Conservation (phyloP, 2,329 filamentous ascomycete species). For the Coniochaeta prunicola region DNA sequence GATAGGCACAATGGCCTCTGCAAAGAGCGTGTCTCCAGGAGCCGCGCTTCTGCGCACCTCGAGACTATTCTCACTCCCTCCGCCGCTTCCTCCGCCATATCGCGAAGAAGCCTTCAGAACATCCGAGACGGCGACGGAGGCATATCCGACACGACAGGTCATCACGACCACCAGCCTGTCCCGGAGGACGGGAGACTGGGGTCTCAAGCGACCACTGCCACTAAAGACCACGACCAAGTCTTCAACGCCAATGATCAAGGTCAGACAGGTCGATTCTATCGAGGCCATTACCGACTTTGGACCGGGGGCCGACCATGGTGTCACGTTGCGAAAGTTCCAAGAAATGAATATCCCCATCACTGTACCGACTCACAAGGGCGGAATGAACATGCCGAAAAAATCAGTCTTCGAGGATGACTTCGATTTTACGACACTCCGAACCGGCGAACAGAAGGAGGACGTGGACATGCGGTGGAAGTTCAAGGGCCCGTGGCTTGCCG, state of each 20-base stretch:
- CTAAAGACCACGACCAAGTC: slow-evolving; percentile 65
- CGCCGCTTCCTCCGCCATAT: slow-evolving; percentile 59
- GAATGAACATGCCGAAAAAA: slow-evolving; percentile 21
- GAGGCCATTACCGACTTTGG: slow-evolving; percentile 88
- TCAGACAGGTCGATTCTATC: slow-evolving; percentile 73
- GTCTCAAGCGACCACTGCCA: slow-evolving; percentile 79
- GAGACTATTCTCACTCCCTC: slow-evolving; percentile 81
- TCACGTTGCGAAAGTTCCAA: slow-evolving; percentile 79
- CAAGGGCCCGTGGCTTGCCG: slow-evolving; percentile 57
- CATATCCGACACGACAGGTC: slow-evolving; percentile 75
- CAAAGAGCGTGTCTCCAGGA: slow-evolving; percentile 46
- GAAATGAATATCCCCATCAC: slow-evolving; percentile 70
- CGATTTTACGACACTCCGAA: slow-evolving; percentile 41
- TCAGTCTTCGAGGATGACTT: slow-evolving; percentile 54
- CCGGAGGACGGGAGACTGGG: slow-evolving; percentile 78
- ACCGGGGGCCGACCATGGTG: slow-evolving; percentile 72
- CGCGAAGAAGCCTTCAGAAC: slow-evolving; percentile 38
- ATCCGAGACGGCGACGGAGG: slow-evolving; percentile 65
- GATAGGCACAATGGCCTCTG: slow-evolving; percentile 18
- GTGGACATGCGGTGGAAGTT: slow-evolving; percentile 58
- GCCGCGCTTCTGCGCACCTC: slow-evolving; percentile 73
- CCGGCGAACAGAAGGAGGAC: slow-evolving; percentile 22
- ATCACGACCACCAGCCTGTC: slow-evolving; percentile 72
- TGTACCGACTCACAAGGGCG: slow-evolving; percentile 26
- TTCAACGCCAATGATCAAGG: slow-evolving; percentile 66